Conservation (phyloP, 805 yeast genomes). For the Maudiozyma turicensis region DNA sequence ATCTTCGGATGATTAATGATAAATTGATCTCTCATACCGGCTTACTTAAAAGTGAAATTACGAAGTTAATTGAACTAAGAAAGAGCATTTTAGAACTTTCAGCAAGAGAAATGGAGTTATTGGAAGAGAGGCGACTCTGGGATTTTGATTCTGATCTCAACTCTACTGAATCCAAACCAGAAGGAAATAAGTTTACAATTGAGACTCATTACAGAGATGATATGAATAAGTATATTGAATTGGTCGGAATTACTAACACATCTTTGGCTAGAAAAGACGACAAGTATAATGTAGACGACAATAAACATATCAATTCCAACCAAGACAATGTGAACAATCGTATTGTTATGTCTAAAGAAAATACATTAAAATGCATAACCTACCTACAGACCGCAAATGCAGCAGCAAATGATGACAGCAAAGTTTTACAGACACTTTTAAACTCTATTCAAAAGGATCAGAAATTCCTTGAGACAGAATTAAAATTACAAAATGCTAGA, state of each 20-base stretch:
- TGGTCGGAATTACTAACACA: constrained; percentile 19
- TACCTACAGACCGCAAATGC: constrained; percentile 7
- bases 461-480: constrained; percentile 17
- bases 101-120: constrained; percentile 6
- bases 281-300: background rate
- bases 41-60: constrained; percentile 16
- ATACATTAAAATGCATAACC: constrained; percentile 5
- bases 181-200: background rate
- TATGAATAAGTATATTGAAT: constrained; percentile 18
- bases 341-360: background rate
- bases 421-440: constrained; percentile 14
- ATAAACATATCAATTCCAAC: background rate
- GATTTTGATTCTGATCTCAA: background rate
- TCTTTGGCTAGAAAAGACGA: constrained; percentile 7
- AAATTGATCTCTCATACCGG: constrained; percentile 21
- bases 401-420: constrained; percentile 11
- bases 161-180: background rate
- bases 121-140: constrained; percentile 7
- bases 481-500: constrained; percentile 8
- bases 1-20: constrained; percentile 18
- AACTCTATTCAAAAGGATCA: constrained; percentile 18
- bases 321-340: background rate
- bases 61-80: constrained; percentile 6
- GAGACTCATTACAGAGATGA: constrained; percentile 12
- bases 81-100: constrained; percentile 8